These are phyloP conservation scores for Fagopyrum esculentum DNA, from an alignment of 148 eudicot genomes.

Conservation along the genomic window DNA sequence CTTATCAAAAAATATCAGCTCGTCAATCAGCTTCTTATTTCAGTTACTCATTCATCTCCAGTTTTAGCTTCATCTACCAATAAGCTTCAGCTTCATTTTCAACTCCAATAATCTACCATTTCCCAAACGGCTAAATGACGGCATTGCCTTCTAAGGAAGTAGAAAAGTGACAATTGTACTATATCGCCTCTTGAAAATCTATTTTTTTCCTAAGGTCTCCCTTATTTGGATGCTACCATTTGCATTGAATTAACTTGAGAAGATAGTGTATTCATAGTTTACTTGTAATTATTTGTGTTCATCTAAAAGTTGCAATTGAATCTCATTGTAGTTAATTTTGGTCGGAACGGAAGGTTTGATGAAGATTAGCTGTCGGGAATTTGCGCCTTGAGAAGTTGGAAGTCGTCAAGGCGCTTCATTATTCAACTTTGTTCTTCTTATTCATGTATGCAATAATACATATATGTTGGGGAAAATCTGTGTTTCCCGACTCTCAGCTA, in stretches of 20 bases:
- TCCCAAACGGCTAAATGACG: slow-evolving; percentile 15
- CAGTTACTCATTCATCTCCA: too few species aligned
- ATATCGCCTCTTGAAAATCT: not conserved
- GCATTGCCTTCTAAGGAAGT: slow-evolving; percentile 56
- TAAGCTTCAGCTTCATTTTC: too few species aligned
- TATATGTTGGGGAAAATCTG: too few species aligned
- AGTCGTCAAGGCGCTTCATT: not conserved
- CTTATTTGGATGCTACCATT: not conserved
- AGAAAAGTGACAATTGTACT: slow-evolving; percentile 21
- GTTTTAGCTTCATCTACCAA: too few species aligned
- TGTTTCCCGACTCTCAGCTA: too few species aligned
- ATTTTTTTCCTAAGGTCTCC: not conserved
- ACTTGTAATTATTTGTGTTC: not conserved
- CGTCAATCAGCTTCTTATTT: too few species aligned
- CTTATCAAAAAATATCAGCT: too few species aligned
- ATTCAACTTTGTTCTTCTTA: not conserved
- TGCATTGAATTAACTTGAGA: slow-evolving; percentile 1
- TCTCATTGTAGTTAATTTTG: not conserved
- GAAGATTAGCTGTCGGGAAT: not conserved
- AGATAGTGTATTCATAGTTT: not conserved
- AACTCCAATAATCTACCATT: too few species aligned
- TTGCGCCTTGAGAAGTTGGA: not conserved
- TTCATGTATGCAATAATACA: not conserved
- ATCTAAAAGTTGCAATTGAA: not conserved
- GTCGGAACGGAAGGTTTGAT: slow-evolving; percentile 3